Conservation (phyloP, 139 green algal species). For the Chlamydomonas schloesseri region DNA sequence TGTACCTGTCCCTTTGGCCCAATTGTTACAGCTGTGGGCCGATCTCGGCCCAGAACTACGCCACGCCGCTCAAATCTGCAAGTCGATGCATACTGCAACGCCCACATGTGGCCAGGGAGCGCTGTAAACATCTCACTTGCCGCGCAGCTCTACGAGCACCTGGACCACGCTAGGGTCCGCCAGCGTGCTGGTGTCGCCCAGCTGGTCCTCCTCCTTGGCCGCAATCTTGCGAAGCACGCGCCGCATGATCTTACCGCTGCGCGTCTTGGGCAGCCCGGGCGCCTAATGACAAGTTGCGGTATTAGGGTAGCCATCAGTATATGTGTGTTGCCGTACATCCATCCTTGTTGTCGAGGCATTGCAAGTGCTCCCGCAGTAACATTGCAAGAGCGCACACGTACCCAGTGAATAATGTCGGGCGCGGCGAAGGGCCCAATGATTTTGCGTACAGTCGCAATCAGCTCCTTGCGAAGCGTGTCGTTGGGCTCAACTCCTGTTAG, state of each 20-base stretch:
- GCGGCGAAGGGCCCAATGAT: constrained; percentile 91
- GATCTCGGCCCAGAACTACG: too few species aligned
- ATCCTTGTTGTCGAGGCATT: too few species aligned
- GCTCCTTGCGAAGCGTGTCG: constrained; percentile 37
- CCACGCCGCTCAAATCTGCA: too few species aligned
- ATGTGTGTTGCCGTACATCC: too few species aligned
- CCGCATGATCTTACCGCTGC: constrained; percentile 93
- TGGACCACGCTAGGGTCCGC: constrained; percentile 88
- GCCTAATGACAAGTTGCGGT: constrained; percentile 68
- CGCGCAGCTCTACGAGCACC: constrained; percentile 74
- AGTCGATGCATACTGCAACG: too few species aligned
- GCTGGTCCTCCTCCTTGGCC: constrained; percentile 68
- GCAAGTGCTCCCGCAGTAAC: too few species aligned
- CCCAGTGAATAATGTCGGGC: constrained; percentile 97
- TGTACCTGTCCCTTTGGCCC: too few species aligned
- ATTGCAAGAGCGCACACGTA: too few species aligned
- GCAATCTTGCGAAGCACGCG: constrained; percentile 92
- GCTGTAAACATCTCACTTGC: constrained; percentile 26
- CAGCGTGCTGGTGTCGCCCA: constrained; percentile 85
- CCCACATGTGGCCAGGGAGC: too few species aligned
- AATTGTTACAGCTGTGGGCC: too few species aligned
- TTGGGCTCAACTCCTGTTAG: constrained; percentile 24
- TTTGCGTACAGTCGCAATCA: constrained; percentile 57
- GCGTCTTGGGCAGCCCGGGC: constrained; percentile 88
- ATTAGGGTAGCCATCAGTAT: too few species aligned